A percentile compares a stretch with the other conserved stretches of the same genome.
Evolutionary conservation across 805 yeast genomes (phyloP).

Genomic region (Lipomyces yamanashiensis): DNA sequence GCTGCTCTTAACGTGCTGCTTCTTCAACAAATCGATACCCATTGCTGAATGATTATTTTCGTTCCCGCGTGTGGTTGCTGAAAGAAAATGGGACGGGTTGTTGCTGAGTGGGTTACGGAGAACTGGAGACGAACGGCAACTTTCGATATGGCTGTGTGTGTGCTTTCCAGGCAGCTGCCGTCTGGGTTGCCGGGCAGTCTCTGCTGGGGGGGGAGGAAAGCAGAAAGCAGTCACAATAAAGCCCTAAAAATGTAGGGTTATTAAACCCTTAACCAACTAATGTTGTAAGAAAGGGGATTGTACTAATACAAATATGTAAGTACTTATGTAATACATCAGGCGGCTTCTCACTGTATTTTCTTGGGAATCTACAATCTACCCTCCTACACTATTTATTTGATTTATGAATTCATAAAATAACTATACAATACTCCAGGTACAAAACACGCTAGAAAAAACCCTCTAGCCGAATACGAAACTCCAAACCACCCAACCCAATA

Average conservation of each 20-base stretch:
- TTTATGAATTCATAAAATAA: too few relatives aligned
- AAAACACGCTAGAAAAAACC: too few relatives aligned
- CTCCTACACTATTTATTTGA: too few relatives aligned
- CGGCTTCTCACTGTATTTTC: too few relatives aligned
- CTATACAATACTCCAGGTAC: too few relatives aligned
- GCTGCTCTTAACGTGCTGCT: constrained; percentile 94
- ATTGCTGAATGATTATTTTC: constrained; percentile 17
- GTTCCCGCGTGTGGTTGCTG: constrained; percentile 7
- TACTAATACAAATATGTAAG: too few relatives aligned
- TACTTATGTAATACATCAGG: too few relatives aligned
- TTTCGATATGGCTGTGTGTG: constrained; percentile 7
- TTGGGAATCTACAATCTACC: too few relatives aligned
- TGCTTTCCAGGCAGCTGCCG: background rate
- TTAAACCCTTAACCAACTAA: background rate
- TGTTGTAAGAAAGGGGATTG: too few relatives aligned
- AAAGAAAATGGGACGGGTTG: background rate
- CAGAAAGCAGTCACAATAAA: constrained; percentile 13
- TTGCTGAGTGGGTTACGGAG: background rate
- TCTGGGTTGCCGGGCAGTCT: constrained; percentile 7
- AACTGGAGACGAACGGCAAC: background rate
- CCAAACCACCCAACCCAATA: background rate
- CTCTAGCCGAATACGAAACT: background rate
- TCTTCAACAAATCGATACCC: constrained; percentile 77
- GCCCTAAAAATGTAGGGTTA: constrained; percentile 6
- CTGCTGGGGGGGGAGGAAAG: background rate